phyloP scores from a whole-genome alignment of 2,329 filamentous ascomycete species.

The Trichoderma simmonsii region DNA sequence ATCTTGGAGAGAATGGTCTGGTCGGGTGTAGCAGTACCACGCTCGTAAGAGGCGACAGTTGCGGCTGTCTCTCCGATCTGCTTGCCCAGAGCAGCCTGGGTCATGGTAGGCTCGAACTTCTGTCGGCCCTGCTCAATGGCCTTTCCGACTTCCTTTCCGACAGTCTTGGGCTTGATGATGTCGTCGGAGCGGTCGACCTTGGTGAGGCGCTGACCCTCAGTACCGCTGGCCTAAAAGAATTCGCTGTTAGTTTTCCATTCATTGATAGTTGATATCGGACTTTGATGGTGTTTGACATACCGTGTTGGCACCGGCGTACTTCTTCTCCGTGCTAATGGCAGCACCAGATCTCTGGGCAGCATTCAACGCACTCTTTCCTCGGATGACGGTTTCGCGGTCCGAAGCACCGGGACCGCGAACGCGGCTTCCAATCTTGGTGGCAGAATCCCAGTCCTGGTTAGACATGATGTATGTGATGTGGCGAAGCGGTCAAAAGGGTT shows the following conservation, averaged over 20 bases:
- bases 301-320: slow-evolving; percentile 71
- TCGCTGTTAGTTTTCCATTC: slow-evolving; percentile 20
- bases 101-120: slow-evolving; percentile 89
- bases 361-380: slow-evolving; percentile 79
- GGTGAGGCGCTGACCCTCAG: slow-evolving; percentile 89
- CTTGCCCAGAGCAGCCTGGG: slow-evolving; percentile 81
- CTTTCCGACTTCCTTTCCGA: slow-evolving; percentile 76
- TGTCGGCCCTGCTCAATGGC: slow-evolving; percentile 78
- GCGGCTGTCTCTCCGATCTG: slow-evolving; percentile 84
- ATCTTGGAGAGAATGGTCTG: slow-evolving; percentile 76
- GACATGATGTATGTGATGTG: slow-evolving; percentile 49
- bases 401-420: slow-evolving; percentile 62
- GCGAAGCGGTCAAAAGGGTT: slow-evolving; percentile 1
- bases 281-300: slow-evolving; percentile 26
- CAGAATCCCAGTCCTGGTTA: slow-evolving; percentile 67
- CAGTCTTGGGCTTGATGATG: slow-evolving; percentile 93
- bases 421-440: slow-evolving; percentile 93
- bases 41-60: slow-evolving; percentile 82
- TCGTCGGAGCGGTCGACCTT: slow-evolving; percentile 98
- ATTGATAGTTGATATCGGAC: neutral
- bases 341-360: slow-evolving; percentile 79
- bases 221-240: slow-evolving; percentile 27
- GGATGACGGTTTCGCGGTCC: slow-evolving; percentile 82
- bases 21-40: slow-evolving; percentile 72
- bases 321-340: slow-evolving; percentile 87